Percentiles rank a stretch among this genome's conserved stretches.
phyloP scores from a whole-genome alignment of 352 stramenopile genomes.

The Plasmopara viticola region DNA sequence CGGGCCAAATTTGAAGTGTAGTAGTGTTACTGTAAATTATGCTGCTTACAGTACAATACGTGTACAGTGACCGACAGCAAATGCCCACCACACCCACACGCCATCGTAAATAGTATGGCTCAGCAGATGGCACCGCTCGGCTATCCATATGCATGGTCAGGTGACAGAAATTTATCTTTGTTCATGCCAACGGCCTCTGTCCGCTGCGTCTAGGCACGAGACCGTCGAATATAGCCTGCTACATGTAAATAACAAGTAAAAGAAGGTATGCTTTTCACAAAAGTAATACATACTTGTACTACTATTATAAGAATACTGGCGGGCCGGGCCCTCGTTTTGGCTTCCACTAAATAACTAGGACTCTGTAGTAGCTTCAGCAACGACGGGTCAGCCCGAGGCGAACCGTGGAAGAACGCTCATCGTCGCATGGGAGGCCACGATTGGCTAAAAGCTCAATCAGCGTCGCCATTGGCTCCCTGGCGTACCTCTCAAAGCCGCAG shows the following conservation, averaged over 20 bases:
- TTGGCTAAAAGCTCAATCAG: conserved; percentile 23
- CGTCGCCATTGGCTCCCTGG: conserved; percentile 11
- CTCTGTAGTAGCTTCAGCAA: conserved; percentile 19
- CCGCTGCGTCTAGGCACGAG: neutral
- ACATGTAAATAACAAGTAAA: neutral
- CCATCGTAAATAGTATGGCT: conserved; percentile 1
- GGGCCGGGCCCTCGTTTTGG: conserved; percentile 8
- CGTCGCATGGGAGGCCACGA: conserved; percentile 15
- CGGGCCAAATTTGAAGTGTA: conserved; percentile 10
- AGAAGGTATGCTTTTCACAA: neutral
- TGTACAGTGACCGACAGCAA: conserved; percentile 14
- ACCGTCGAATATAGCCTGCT: neutral
- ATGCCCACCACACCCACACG: conserved; percentile 18
- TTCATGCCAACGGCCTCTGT: conserved; percentile 4
- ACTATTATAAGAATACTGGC: neutral
- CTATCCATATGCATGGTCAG: conserved; percentile 8
- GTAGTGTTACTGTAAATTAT: neutral
- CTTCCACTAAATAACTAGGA: conserved; percentile 15
- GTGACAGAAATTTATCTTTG: conserved; percentile 4
- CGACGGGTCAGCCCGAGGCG: conserved; percentile 8
- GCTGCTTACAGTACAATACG: neutral
- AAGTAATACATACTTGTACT: neutral
- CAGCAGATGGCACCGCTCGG: conserved; percentile 11
- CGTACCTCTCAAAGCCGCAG: neutral
- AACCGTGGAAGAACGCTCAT: conserved; percentile 23